Evolutionary conservation across 2,329 filamentous ascomycete genomes (phyloP).

Genomic region (Scedosporium apiospermum): DNA sequence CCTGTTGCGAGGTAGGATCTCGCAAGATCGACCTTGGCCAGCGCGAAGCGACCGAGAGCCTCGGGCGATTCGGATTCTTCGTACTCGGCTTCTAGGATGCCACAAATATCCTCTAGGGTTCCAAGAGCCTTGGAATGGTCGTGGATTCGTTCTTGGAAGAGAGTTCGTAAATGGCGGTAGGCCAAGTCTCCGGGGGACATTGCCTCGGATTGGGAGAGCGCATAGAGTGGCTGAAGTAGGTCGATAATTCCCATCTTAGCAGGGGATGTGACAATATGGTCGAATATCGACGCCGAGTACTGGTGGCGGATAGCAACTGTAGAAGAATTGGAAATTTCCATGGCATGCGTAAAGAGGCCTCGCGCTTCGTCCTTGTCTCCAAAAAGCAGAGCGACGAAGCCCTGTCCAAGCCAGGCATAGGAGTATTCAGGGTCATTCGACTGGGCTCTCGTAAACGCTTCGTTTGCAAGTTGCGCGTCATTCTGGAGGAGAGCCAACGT

Average conservation of each 20-base stretch:
- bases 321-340: conserved; percentile 79
- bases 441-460: conserved; percentile 82
- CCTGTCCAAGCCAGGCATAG: conserved; percentile 90
- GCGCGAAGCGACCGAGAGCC: conserved; percentile 65
- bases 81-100: conserved; percentile 67
- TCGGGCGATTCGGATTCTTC: conserved; percentile 70
- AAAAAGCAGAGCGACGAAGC: conserved; percentile 67
- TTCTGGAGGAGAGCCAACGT: conserved; percentile 76
- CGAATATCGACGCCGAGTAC: conserved; percentile 74
- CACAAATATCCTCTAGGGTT: conserved; percentile 57
- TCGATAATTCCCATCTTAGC: conserved; percentile 41
- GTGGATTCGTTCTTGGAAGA: conserved; percentile 73
- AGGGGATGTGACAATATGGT: conserved; percentile 58
- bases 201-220: conserved; percentile 68
- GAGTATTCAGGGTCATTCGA: conserved; percentile 91
- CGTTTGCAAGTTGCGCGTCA: conserved; percentile 77
- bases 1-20: conserved; percentile 67
- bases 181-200: conserved; percentile 62
- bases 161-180: conserved; percentile 66
- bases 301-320: conserved; percentile 65
- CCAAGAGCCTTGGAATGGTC: conserved; percentile 56
- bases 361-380: conserved; percentile 71
- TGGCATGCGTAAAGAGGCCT: conserved; percentile 83
- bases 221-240: conserved; percentile 81
- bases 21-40: conserved; percentile 79